Evolutionary conservation across 179 eudicot species (phyloP).

Genomic region (Gypsophila paniculata): DNA sequence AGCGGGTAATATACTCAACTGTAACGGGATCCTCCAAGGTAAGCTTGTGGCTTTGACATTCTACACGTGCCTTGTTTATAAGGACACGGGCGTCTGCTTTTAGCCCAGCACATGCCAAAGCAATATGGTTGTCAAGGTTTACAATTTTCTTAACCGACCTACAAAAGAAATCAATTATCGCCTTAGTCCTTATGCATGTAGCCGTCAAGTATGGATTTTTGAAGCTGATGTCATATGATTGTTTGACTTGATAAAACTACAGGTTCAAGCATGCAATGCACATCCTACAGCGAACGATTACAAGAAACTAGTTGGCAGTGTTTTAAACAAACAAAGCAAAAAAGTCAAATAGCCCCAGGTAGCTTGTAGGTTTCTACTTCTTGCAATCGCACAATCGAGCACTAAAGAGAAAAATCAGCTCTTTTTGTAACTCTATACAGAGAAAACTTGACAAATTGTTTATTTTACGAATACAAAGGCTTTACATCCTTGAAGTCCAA

Average conservation of each 20-base stretch:
- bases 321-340: too few relatives aligned
- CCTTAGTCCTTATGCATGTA: not conserved
- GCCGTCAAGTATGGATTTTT: not conserved
- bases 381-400: not conserved
- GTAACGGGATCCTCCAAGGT: slow-evolving; percentile 96
- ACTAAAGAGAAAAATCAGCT: not conserved
- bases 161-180: slow-evolving; percentile 17
- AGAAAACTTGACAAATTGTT: too few relatives aligned
- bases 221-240: not conserved
- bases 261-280: not conserved
- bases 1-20: slow-evolving; percentile 92
- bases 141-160: slow-evolving; percentile 74
- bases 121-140: slow-evolving; percentile 64
- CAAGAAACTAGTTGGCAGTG: not conserved
- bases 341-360: not conserved
- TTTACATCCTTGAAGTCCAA: not conserved
- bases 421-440: too few relatives aligned
- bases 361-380: not conserved
- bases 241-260: not conserved
- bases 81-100: slow-evolving; percentile 99
- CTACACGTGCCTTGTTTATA: slow-evolving; percentile 87
- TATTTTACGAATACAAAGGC: not conserved
- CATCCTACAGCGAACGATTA: not conserved
- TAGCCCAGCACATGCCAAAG: slow-evolving; percentile 95
- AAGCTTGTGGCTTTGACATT: slow-evolving; percentile 93